Conservation (phyloP, 2,329 filamentous ascomycete species). For the Pseudogymnoascus sp. region DNA sequence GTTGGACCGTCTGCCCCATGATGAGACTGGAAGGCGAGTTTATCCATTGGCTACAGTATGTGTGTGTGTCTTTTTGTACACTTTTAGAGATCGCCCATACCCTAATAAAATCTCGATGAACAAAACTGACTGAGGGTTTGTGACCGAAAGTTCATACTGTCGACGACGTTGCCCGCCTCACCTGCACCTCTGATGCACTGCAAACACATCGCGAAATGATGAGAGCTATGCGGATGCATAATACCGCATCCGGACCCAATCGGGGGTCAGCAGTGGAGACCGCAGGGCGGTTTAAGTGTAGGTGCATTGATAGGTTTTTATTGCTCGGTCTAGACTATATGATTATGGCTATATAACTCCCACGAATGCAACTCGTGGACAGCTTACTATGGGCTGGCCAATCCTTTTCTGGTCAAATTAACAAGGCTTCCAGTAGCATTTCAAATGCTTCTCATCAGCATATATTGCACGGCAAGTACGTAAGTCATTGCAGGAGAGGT, state of each 20-base stretch:
- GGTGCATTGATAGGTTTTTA: neutral
- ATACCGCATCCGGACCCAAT: neutral
- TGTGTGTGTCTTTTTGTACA: slow-evolving; percentile 6
- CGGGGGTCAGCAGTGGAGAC: neutral
- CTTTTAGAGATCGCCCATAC: slow-evolving; percentile 7
- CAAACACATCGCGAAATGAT: neutral
- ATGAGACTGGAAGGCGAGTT: slow-evolving; percentile 5
- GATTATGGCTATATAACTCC: neutral
- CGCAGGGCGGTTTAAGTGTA: neutral
- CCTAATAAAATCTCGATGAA: slow-evolving; percentile 8
- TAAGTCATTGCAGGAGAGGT: neutral
- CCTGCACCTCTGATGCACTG: slow-evolving; percentile 3
- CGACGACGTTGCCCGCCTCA: neutral
- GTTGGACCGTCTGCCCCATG: neutral
- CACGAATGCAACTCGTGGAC: neutral
- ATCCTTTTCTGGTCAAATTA: neutral
- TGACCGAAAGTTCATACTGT: neutral
- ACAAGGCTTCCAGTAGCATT: neutral
- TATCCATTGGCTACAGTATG: slow-evolving; percentile 8
- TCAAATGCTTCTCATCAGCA: neutral
- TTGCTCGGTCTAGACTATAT: neutral
- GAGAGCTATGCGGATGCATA: neutral
- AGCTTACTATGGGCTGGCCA: neutral
- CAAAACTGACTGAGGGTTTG: slow-evolving; percentile 5
- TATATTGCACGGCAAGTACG: neutral